Conservation (phyloP, 768 basidiomycete genomes). For the Amanita jacksonii region DNA sequence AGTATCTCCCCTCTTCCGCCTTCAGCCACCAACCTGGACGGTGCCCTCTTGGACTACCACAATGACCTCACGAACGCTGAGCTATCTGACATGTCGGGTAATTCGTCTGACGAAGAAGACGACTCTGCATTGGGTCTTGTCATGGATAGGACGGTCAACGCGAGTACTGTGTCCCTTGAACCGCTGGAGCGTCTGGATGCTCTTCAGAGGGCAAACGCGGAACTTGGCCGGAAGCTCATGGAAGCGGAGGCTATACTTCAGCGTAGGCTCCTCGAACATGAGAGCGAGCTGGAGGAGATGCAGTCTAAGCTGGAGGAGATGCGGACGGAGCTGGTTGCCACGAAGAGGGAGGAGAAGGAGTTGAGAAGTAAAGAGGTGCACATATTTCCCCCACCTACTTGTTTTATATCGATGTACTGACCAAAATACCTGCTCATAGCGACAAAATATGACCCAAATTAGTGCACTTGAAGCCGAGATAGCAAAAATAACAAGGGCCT, state of each 20-base stretch:
- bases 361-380: slow-evolving; percentile 76
- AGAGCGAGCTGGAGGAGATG: slow-evolving; percentile 75
- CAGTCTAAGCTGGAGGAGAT: slow-evolving; percentile 72
- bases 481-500: slow-evolving; percentile 56
- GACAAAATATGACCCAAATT: slow-evolving; percentile 59
- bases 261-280: slow-evolving; percentile 63
- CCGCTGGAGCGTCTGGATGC: slow-evolving; percentile 66
- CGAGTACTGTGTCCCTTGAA: slow-evolving; percentile 63
- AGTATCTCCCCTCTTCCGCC: slow-evolving; percentile 5
- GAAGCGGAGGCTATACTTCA: slow-evolving; percentile 67
- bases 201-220: slow-evolving; percentile 62
- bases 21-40: slow-evolving; percentile 4
- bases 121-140: slow-evolving; percentile 47
- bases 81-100: slow-evolving; percentile 2
- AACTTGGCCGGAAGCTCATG: slow-evolving; percentile 62
- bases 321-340: slow-evolving; percentile 62
- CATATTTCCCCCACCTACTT: slow-evolving; percentile 8
- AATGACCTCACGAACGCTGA: slow-evolving; percentile 4
- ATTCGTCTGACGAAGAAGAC: slow-evolving; percentile 40
- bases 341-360: slow-evolving; percentile 91
- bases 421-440: slow-evolving; percentile 32
- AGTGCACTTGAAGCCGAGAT: slow-evolving; percentile 69
- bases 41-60: background rate
- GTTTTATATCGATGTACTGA: slow-evolving; percentile 4
- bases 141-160: slow-evolving; percentile 45